Conservation (phyloP, 352 stramenopile genomes). For the Saprolegnia parasitica region DNA sequence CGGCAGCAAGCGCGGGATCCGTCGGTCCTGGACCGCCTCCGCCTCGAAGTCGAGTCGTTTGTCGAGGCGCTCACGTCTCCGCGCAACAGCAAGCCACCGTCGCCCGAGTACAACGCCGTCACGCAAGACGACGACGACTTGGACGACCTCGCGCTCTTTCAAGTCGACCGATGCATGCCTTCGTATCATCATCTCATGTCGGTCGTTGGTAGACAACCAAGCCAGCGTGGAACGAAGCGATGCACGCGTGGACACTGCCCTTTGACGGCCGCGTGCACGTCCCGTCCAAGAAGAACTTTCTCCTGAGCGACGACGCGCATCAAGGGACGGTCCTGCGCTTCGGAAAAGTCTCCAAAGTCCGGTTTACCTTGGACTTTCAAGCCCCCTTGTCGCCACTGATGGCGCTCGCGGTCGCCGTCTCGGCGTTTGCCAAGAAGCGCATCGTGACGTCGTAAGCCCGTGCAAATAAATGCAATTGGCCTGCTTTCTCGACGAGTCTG, state of each 20-base stretch:
- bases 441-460: constrained; percentile 56
- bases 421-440: constrained; percentile 82
- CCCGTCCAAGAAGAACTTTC: constrained; percentile 91
- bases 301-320: constrained; percentile 52
- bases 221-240: constrained; percentile 75
- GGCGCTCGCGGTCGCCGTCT: constrained; percentile 74
- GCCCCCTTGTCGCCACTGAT: constrained; percentile 68
- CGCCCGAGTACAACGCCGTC: constrained; percentile 47
- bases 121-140: constrained; percentile 69
- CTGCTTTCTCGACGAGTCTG: no score
- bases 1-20: constrained; percentile 33
- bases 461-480: not conserved
- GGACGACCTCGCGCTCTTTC: constrained; percentile 66
- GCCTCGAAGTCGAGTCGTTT: constrained; percentile 1
- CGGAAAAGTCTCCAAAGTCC: constrained; percentile 75
- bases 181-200: not conserved
- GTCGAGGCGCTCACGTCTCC: constrained; percentile 9
- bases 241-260: constrained; percentile 84
- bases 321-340: constrained; percentile 61
- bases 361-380: constrained; percentile 77
- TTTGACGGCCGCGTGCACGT: constrained; percentile 86
- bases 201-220: constrained; percentile 52
- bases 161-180: not conserved
- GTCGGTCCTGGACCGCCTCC: constrained; percentile 33
- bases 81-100: not conserved